Evolutionary conservation across 208 protist species (phyloP).

Genomic region (Entamoeba dispar): DNA sequence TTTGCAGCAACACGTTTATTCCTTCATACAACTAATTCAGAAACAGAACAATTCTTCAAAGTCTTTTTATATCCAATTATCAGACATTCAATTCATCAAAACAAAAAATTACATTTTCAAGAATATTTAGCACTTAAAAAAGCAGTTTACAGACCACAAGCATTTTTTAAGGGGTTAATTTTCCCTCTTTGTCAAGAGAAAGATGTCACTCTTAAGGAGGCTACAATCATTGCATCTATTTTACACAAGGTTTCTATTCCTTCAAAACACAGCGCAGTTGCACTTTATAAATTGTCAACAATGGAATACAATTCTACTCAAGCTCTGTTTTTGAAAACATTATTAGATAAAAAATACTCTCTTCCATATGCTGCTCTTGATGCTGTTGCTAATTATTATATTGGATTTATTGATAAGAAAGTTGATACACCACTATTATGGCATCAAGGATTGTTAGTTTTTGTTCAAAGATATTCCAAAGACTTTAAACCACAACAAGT

Average conservation of each 20-base stretch:
- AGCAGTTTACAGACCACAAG: constrained; percentile 81
- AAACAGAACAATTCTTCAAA: constrained; percentile 51
- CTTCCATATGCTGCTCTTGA: constrained; percentile 76
- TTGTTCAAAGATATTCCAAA: constrained; percentile 46
- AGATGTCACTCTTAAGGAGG: constrained; percentile 71
- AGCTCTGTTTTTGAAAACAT: constrained; percentile 67
- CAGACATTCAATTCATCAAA: constrained; percentile 46
- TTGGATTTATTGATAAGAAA: constrained; percentile 48
- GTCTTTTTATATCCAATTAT: constrained; percentile 83
- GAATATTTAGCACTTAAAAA: constrained; percentile 87
- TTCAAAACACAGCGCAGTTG: constrained; percentile 52
- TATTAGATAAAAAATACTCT: constrained; percentile 89
- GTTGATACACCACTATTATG: constrained; percentile 72
- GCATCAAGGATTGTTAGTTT: constrained; percentile 76
- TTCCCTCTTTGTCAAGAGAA: constrained; percentile 72
- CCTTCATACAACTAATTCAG: constrained; percentile 4
- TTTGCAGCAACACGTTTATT: constrained; percentile 80
- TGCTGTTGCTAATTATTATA: constrained; percentile 71
- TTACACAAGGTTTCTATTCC: constrained; percentile 65
- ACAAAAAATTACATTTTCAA: constrained; percentile 78
- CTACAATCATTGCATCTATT: constrained; percentile 66
- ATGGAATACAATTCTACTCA: constrained; percentile 45
- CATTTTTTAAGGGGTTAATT: constrained; percentile 94
- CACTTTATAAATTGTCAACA: constrained; percentile 68
- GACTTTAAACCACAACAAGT: constrained; percentile 3